A percentile compares a stretch with the other conserved stretches of the same genome.
phyloP scores from a whole-genome alignment of 139 green algal genomes.

The Volvox africanus region DNA sequence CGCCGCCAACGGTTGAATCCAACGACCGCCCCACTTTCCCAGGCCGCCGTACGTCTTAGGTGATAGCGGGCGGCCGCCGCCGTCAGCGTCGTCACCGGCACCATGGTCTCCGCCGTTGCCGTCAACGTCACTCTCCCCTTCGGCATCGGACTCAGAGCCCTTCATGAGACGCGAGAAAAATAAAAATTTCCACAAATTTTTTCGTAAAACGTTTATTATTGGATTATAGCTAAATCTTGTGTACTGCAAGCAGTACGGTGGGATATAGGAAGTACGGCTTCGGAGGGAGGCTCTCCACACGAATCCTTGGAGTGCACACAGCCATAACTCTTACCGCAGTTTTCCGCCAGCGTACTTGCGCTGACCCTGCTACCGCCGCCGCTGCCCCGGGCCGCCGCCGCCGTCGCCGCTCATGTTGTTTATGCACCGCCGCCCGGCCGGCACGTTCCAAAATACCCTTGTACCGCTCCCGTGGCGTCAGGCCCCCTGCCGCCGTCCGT shows the following conservation, averaged over 20 bases:
- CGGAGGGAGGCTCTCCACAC: too few species aligned
- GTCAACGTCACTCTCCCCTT: not conserved
- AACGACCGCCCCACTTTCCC: not conserved
- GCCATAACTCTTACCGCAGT: not conserved
- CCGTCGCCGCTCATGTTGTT: slow-evolving; percentile 1
- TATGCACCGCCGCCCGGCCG: not conserved
- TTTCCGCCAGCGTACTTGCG: not conserved
- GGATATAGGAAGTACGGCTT: too few species aligned
- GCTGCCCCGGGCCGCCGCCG: not conserved
- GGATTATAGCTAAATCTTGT: too few species aligned
- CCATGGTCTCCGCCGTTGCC: not conserved
- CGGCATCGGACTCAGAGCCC: not conserved
- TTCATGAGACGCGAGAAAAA: too few species aligned
- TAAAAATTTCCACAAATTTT: too few species aligned
- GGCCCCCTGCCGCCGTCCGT: not conserved
- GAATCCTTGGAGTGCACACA: too few species aligned
- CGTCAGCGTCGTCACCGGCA: not conserved
- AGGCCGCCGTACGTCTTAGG: not conserved
- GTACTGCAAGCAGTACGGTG: too few species aligned
- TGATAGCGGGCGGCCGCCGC: not conserved
- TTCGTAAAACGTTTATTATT: too few species aligned
- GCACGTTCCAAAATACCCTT: slow-evolving; percentile 25
- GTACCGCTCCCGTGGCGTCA: slow-evolving; percentile 29
- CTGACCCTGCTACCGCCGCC: not conserved
- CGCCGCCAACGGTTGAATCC: not conserved